Conservation (phyloP, 768 basidiomycete genomes). For the Tricholoma flavovirens region DNA sequence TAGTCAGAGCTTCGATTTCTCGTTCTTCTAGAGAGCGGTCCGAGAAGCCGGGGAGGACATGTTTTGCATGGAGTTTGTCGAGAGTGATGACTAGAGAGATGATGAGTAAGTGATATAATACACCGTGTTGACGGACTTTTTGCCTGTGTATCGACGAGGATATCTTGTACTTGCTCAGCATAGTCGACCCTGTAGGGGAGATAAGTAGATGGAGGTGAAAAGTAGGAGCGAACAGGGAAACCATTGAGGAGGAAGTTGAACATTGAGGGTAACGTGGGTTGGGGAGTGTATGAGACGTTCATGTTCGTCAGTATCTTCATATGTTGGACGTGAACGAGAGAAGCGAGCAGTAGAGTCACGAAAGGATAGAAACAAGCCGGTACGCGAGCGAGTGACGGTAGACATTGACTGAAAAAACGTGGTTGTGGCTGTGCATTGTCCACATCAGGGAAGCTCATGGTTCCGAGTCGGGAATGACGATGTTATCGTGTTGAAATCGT, state of each 20-base stretch:
- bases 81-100: conserved; percentile 64
- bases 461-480: too few relatives aligned
- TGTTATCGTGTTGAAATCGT: not conserved
- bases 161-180: conserved; percentile 82
- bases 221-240: conserved; percentile 27
- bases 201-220: conserved; percentile 15
- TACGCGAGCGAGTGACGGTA: conserved; percentile 73
- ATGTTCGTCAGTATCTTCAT: conserved; percentile 56
- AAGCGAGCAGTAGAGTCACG: conserved; percentile 65
- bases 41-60: conserved; percentile 92
- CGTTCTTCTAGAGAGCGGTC: conserved; percentile 92
- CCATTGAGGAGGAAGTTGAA: conserved; percentile 87
- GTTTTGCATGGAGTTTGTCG: conserved; percentile 95
- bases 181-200: conserved; percentile 72
- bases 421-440: not conserved
- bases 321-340: conserved; percentile 22
- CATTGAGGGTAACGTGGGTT: conserved; percentile 42
- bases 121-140: conserved; percentile 59
- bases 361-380: conserved; percentile 90
- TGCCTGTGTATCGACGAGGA: conserved; percentile 58
- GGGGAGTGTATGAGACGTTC: conserved; percentile 58
- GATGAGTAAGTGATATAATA: conserved; percentile 16
- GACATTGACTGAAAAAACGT: conserved; percentile 21
- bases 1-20: conserved; percentile 84
- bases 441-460: too few relatives aligned